Evolutionary conservation across 192 early-diverging fungal genomes (phyloP), one percentile per base, ranked within the genome.

Genomic region (Coemansia sp.): DNA sequence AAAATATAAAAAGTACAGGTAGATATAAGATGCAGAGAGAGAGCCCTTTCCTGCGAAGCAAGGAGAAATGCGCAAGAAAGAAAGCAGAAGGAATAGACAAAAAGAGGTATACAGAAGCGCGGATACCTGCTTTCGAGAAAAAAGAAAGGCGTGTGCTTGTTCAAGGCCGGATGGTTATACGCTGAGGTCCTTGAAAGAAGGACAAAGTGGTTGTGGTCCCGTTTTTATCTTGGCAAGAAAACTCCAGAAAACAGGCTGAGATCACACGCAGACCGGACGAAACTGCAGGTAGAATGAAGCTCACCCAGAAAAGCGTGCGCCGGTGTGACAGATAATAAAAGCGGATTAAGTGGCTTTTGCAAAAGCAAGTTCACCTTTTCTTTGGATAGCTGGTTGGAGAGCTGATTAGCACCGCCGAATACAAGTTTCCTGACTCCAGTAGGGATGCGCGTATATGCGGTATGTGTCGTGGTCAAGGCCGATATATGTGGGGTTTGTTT

Each of bases 11-110:
- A 62, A 56, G 45, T 63, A 58, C 65, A 62, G 49, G 65, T 67
- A 45, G 59, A 67, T 37, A 62, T 41, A 55, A 69, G 68, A 61
- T 69, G 68, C 68, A 69, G 50, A 63, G 46, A 39, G 44, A 14
- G 38, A 43, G 48, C 14, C 42, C 51, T 69, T 50, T 22, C 50
- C 50, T 53, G 50, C 50, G 61, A 25, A 46, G 12, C n/a, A 61
- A 65, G 39, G 37, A 63, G 59, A 25, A 25, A 25, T 25, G 25
- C 25, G 57, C 32, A 53, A 67, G 40, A 66, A 66, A 55, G 59
- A 53, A 54, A 60, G 45, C 17, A 65, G 54, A 67, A 58, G 56
- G n/a, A 72, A 66, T 59, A 66, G 37, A 61, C 45, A n/a, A n/a
- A n/a, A 55, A 51, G 53, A 61, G 56, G 61, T 22, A 20, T 13